These are phyloP conservation scores for Cardamine chenopodiifolia DNA, from an alignment of 345 rosid species.

Conservation along the genomic window DNA sequence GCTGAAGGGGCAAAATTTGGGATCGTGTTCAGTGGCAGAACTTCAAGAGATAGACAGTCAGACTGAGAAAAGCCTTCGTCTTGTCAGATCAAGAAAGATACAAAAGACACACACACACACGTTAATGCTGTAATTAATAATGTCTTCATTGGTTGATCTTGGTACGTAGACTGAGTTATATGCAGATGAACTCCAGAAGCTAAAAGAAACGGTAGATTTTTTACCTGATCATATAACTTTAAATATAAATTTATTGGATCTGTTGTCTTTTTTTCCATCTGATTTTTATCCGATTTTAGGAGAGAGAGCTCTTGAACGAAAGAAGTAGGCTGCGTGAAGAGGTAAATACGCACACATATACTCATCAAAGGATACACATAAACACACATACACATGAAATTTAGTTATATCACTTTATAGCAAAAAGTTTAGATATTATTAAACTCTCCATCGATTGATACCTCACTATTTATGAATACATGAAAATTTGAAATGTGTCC, in stretches of 20 bases:
- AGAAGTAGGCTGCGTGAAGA: conserved; percentile 43
- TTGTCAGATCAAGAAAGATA: conserved; percentile 74
- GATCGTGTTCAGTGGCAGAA: conserved; percentile 52
- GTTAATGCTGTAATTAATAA: not conserved
- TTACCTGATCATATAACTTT: not conserved
- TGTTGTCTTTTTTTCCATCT: not conserved
- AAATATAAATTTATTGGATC: not conserved
- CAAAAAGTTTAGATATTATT: not conserved
- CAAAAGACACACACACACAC: not conserved
- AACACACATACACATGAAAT: not conserved
- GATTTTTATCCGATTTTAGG: conserved; percentile 43
- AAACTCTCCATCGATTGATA: no score
- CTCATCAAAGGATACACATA: not conserved
- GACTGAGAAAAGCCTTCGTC: conserved; percentile 57
- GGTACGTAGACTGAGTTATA: conserved; percentile 51
- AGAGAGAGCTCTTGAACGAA: conserved; percentile 50
- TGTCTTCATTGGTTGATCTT: conserved; percentile 18
- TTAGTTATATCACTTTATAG: not conserved
- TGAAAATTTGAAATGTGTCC: not conserved
- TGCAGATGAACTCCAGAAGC: conserved; percentile 47
- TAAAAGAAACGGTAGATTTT: conserved; percentile 50
- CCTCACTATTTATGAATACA: no score
- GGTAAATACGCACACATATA: conserved; percentile 42
- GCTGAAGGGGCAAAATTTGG: conserved; percentile 59
- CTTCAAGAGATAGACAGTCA: conserved; percentile 52